phyloP scores from a whole-genome alignment of 1,284 basidiomycete genomes.

The Mycena sp. region DNA sequence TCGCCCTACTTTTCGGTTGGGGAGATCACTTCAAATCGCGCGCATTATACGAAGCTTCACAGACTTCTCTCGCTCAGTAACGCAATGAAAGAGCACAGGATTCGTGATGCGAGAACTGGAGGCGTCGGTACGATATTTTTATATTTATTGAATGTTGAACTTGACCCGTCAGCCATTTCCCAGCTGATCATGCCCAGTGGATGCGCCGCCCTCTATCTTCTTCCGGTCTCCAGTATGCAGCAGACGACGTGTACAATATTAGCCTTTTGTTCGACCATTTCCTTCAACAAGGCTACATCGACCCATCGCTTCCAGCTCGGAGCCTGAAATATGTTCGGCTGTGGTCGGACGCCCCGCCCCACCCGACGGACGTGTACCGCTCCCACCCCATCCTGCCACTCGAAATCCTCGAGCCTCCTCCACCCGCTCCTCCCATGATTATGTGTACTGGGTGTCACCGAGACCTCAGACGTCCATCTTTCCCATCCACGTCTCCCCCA shows the following conservation, averaged over 20 bases:
- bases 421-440: background rate
- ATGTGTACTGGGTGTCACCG: background rate
- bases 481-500: background rate
- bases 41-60: background rate
- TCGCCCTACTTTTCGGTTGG: background rate
- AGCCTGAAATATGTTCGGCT: constrained; percentile 16
- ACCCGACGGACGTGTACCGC: background rate
- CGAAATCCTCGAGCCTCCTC: constrained; percentile 5
- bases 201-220: background rate
- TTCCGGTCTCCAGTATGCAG: background rate
- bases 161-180: background rate
- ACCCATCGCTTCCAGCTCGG: background rate
- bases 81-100: background rate
- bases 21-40: background rate
- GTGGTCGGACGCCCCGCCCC: constrained; percentile 9
- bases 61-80: background rate
- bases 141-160: background rate
- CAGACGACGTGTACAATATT: background rate
- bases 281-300: background rate
- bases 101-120: background rate
- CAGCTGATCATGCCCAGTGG: background rate
- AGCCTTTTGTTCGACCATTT: background rate
- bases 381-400: constrained; percentile 12
- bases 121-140: background rate
- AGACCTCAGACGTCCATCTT: background rate